Evolutionary conservation across 1,284 basidiomycete species (phyloP).

Genomic region (Cryptococcus maquisensis): DNA sequence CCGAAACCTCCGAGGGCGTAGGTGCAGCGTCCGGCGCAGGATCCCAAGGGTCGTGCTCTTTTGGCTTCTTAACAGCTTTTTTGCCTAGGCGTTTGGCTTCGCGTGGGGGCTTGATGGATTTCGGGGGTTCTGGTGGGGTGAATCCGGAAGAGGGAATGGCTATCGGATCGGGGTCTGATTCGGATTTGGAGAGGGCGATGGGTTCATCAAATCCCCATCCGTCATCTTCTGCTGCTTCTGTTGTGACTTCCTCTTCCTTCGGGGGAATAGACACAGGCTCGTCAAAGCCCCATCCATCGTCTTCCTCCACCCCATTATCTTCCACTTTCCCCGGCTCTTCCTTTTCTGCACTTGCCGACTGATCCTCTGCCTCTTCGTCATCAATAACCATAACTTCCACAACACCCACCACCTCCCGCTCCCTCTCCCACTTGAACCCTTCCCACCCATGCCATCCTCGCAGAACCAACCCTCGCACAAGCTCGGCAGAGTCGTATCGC

Average conservation of each 20-base stretch:
- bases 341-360: constrained; percentile 3
- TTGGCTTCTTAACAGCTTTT: constrained; percentile 25
- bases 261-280: neutral
- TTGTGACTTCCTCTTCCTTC: neutral
- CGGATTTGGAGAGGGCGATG: neutral
- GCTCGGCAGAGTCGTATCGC: constrained; percentile 13
- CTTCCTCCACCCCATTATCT: constrained; percentile 4
- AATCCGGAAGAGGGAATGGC: constrained; percentile 1
- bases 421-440: constrained; percentile 6
- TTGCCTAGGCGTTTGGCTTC: constrained; percentile 37
- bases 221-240: constrained; percentile 24
- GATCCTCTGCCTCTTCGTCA: neutral
- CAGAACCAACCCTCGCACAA: constrained; percentile 14
- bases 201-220: constrained; percentile 49
- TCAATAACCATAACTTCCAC: constrained; percentile 34
- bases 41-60: constrained; percentile 21
- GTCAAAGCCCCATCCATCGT: constrained; percentile 12
- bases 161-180: neutral
- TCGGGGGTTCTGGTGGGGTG: constrained; percentile 7
- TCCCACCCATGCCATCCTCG: constrained; percentile 22
- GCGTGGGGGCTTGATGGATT: constrained; percentile 24
- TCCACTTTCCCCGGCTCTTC: constrained; percentile 49
- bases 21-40: neutral
- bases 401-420: constrained; percentile 10
- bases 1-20: too few relatives aligned